These are phyloP conservation scores for Grosmannia clavigera DNA, from an alignment of 2,329 filamentous ascomycete genomes.

Conservation along the genomic window DNA sequence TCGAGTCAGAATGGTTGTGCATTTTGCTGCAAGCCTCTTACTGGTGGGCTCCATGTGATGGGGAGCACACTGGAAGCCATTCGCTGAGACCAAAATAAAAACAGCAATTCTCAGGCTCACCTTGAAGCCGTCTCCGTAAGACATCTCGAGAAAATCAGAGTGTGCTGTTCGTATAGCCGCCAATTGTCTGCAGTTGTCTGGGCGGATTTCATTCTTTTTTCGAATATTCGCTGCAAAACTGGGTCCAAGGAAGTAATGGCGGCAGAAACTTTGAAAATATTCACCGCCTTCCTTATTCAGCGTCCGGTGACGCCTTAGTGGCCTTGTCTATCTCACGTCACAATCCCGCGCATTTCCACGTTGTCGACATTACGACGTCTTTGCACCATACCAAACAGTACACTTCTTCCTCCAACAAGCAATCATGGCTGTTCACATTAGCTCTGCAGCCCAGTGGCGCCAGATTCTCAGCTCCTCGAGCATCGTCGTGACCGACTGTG, in stretches of 20 bases:
- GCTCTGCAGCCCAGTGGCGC: constrained; percentile 58
- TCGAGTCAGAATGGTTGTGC: neutral
- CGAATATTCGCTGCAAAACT: neutral
- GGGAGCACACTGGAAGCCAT: neutral
- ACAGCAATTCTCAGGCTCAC: neutral
- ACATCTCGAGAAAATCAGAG: constrained; percentile 5
- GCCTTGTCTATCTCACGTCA: neutral
- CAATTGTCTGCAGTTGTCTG: no score
- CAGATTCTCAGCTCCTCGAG: constrained; percentile 58
- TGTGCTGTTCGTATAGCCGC: neutral
- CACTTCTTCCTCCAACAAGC: constrained; percentile 6
- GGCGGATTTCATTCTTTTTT: no score
- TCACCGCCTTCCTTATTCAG: neutral
- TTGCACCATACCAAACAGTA: neutral
- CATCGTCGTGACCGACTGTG: constrained; percentile 84
- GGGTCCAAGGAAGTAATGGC: neutral
- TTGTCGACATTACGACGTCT: neutral
- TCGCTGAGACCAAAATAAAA: neutral
- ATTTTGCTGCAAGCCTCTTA: no score
- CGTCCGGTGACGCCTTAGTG: neutral
- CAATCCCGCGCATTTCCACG: neutral
- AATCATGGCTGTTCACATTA: constrained; percentile 42
- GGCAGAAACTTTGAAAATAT: neutral
- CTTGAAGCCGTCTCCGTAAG: constrained; percentile 14
- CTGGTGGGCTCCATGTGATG: neutral